Evolutionary conservation across 768 basidiomycete species (phyloP).

Genomic region (Tricholoma bakamatsutake): DNA sequence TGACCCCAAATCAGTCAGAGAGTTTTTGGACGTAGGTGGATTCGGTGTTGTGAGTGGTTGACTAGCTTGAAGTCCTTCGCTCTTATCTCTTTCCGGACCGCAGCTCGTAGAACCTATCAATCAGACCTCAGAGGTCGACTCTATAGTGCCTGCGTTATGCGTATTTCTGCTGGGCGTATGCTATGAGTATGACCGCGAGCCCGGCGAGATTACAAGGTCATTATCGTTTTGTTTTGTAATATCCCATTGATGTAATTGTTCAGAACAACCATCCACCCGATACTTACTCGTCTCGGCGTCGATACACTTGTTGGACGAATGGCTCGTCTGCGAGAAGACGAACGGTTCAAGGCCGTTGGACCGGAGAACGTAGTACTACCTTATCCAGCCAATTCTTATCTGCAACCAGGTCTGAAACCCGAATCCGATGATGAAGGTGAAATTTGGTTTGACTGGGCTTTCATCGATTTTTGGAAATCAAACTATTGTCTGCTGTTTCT

Average conservation of each 20-base stretch:
- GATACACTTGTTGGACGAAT: slow-evolving; percentile 87
- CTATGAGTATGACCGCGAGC: slow-evolving; percentile 95
- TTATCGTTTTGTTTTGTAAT: slow-evolving; percentile 15
- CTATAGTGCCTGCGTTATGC: slow-evolving; percentile 83
- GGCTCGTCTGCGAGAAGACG: slow-evolving; percentile 84
- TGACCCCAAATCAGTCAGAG: slow-evolving; percentile 79
- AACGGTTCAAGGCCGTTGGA: slow-evolving; percentile 84
- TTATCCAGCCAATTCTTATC: slow-evolving; percentile 35
- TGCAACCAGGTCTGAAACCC: slow-evolving; percentile 28
- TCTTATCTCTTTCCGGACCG: not conserved
- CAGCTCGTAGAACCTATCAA: slow-evolving; percentile 92
- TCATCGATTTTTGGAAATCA: slow-evolving; percentile 98
- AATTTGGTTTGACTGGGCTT: slow-evolving; percentile 97
- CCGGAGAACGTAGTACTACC: slow-evolving; percentile 76
- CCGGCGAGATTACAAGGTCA: slow-evolving; percentile 91
- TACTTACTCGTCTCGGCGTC: slow-evolving; percentile 84
- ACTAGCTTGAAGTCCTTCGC: not conserved
- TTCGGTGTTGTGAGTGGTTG: slow-evolving; percentile 72
- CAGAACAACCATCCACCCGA: slow-evolving; percentile 83
- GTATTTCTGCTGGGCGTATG: slow-evolving; percentile 89
- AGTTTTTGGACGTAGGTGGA: slow-evolving; percentile 87
- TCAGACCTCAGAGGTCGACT: slow-evolving; percentile 80
- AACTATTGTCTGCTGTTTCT: slow-evolving; percentile 72
- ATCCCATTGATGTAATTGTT: not conserved
- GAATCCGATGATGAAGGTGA: slow-evolving; percentile 63